These are phyloP conservation scores for Galerina marginata DNA, from an alignment of 768 basidiomycete genomes.

Conservation along the genomic window DNA sequence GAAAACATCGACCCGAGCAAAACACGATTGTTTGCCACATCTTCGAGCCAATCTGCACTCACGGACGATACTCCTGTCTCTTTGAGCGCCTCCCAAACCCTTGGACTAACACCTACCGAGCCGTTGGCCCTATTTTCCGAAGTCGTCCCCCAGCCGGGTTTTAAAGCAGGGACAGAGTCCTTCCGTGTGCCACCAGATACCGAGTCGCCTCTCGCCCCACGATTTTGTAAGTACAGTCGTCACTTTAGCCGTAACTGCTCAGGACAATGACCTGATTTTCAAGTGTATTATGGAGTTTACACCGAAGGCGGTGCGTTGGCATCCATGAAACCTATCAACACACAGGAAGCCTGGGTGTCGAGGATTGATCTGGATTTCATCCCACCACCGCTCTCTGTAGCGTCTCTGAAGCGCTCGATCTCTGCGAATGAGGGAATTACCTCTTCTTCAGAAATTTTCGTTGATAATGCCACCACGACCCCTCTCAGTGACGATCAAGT, in stretches of 20 bases:
- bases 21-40: background rate
- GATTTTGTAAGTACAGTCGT: background rate
- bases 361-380: background rate
- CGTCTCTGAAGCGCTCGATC: background rate
- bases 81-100: background rate
- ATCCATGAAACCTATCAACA: background rate
- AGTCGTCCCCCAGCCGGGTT: background rate
- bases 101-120: background rate
- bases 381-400: background rate
- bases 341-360: background rate
- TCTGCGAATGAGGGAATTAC: background rate
- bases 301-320: background rate
- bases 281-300: slow-evolving; percentile 1
- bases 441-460: background rate
- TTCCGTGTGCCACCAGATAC: background rate
- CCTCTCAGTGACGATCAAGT: background rate
- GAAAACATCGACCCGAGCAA: background rate
- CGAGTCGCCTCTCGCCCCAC: background rate
- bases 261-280: background rate
- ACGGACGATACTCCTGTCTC: background rate
- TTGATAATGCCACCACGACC: background rate
- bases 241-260: background rate
- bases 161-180: background rate
- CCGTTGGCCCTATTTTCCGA: background rate
- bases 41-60: background rate